phyloP scores from a whole-genome alignment of 1,139 yeast genomes.

The Geotrichum europaeum region DNA sequence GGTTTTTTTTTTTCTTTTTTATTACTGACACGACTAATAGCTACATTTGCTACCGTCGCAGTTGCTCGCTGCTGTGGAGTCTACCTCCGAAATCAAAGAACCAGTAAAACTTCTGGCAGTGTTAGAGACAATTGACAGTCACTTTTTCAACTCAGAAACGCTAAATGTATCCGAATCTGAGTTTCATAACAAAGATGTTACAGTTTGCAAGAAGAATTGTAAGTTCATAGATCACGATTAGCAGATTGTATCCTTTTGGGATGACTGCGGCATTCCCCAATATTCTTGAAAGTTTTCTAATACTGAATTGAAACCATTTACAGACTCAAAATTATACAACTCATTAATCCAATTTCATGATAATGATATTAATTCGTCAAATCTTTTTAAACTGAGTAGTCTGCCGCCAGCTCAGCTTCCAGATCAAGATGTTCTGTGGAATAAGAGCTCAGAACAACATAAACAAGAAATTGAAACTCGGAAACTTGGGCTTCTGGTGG shows the following conservation, averaged over 20 bases:
- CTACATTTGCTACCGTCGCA: conserved; percentile 1
- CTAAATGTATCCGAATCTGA: not conserved
- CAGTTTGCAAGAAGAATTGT: conserved; percentile 2
- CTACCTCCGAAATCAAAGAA: not conserved
- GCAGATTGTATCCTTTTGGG: not conserved
- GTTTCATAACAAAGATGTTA: not conserved
- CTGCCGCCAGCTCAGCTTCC: not conserved
- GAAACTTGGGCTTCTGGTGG: conserved; percentile 5
- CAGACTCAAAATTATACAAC: not conserved
- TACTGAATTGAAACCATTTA: not conserved
- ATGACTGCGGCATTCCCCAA: not conserved
- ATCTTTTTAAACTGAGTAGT: not conserved
- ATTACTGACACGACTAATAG: not conserved
- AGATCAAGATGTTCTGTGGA: not conserved
- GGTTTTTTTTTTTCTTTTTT: not conserved
- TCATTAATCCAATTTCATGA: not conserved
- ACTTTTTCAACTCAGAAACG: not conserved
- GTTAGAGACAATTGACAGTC: conserved; percentile 11
- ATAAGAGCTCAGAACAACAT: not conserved
- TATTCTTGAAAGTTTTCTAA: not conserved
- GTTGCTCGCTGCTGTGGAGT: not conserved
- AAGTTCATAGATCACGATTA: not conserved
- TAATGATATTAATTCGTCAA: not conserved
- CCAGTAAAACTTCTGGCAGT: conserved; percentile 1
- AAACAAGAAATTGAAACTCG: not conserved